Evolutionary conservation across 1,139 yeast species (phyloP), one percentile per base, ranked within the genome.

Genomic region (Geotrichum klebahnii): DNA sequence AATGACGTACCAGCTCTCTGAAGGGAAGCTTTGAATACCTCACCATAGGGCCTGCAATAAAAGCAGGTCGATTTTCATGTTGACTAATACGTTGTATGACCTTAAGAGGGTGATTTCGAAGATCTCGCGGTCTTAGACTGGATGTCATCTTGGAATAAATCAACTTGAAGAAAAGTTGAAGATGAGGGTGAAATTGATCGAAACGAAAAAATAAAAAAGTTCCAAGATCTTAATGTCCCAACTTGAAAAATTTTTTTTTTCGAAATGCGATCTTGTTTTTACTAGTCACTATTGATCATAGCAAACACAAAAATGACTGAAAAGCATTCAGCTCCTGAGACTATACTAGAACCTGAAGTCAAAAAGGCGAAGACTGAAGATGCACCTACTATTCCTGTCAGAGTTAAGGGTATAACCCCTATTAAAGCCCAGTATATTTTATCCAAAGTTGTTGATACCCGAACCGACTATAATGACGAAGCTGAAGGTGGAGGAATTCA

Each of bases 1-100:
- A 89, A 46, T 82, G 81, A 38, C 96, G 75, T 12, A 90, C 79
- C 4, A 87, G 70, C 54, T 86, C 86, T 44, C 98, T 76, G 63
- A 92, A 92, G 3, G 98, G 96, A 38, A 94, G 76, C 66, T 92
- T 92, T 1, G 96, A 88, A 70, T 92, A 92, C 49, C 98, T 74
- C 1, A 92, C 98, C 98, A 92, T 92, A 5, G 98, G 98, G 0
- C 97, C 98, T 0, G 95, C 92, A 14, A 92, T 78, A 53, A 75
- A 78, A 0, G 82, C 92, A 0, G 89, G 87, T 51, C 87, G 69
- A 0, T 76, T 76, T 46, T 75, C 72, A 14, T 54, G 57, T 52
- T 67, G 65, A 59, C 36, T 40, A 23, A 51, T 36, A 55, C 71
- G 67, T 40, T 73, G 69, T 23, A 83, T 71, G 29, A 83, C 78